These are phyloP conservation scores for Theobroma grandiflorum DNA, from an alignment of 441 rosid genomes.

Conservation along the genomic window DNA sequence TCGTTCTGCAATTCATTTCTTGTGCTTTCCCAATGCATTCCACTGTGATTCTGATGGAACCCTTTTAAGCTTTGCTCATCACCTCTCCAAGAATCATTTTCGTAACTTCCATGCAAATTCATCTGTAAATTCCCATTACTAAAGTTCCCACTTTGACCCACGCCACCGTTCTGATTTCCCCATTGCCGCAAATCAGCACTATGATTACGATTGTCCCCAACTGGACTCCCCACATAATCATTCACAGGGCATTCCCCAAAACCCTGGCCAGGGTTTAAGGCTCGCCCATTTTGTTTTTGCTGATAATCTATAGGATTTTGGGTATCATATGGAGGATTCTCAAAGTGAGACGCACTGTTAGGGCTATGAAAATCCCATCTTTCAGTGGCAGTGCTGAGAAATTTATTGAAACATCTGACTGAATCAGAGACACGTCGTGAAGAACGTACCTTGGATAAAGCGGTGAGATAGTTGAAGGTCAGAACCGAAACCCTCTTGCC, in stretches of 20 bases:
- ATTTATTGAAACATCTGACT: constrained; percentile 30
- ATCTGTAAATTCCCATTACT: constrained; percentile 12
- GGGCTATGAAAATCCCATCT: constrained; percentile 47
- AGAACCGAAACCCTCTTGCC: constrained; percentile 39
- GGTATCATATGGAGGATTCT: constrained; percentile 23
- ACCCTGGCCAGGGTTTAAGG: constrained; percentile 42
- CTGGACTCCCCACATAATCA: constrained; percentile 21
- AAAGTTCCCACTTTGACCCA: constrained; percentile 32
- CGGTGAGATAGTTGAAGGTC: constrained; percentile 37
- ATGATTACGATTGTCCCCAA: constrained; percentile 25
- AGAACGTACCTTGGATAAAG: constrained; percentile 45
- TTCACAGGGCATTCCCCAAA: constrained; percentile 31
- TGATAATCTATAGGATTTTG: constrained; percentile 25
- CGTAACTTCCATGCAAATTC: constrained; percentile 15
- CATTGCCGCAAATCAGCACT: constrained; percentile 13
- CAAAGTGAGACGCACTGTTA: constrained; percentile 19
- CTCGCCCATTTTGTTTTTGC: constrained; percentile 31
- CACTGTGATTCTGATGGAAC: constrained; percentile 29
- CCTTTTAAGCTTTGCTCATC: constrained; percentile 19
- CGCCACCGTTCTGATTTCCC: constrained; percentile 27
- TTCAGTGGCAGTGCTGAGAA: constrained; percentile 56
- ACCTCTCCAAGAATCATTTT: constrained; percentile 10
- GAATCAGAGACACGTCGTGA: constrained; percentile 35
- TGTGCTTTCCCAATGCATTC: constrained; percentile 22
- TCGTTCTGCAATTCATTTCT: constrained; percentile 21